phyloP scores from a whole-genome alignment of 768 basidiomycete genomes.

The Termitomyces sp. region DNA sequence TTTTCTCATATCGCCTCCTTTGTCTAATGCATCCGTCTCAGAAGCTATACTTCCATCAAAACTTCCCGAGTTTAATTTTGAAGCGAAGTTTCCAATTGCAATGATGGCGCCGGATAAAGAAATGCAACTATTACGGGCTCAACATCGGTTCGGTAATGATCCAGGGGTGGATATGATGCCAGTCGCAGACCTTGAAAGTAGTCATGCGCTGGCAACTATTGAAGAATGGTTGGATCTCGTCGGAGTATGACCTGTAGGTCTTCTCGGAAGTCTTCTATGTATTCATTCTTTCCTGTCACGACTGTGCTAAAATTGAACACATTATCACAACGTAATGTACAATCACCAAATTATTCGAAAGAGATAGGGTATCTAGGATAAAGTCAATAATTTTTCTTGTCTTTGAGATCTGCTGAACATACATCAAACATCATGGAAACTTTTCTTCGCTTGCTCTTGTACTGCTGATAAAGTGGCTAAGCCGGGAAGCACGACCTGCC shows the following conservation, averaged over 20 bases:
- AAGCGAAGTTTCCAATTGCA: constrained; percentile 59
- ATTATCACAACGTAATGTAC: constrained; percentile 7
- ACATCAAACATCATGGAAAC: constrained; percentile 14
- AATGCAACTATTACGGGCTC: constrained; percentile 29
- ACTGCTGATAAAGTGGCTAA: constrained; percentile 37
- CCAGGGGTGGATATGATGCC: constrained; percentile 35
- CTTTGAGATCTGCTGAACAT: background rate
- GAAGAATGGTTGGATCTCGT: constrained; percentile 56
- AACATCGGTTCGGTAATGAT: constrained; percentile 39
- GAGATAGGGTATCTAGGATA: constrained; percentile 2
- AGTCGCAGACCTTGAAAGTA: constrained; percentile 33
- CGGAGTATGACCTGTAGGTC: constrained; percentile 35
- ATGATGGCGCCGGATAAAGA: constrained; percentile 38
- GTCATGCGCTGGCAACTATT: constrained; percentile 36
- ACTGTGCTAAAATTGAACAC: background rate
- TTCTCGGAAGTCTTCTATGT: background rate
- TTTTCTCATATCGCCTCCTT: constrained; percentile 57
- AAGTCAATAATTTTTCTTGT: background rate
- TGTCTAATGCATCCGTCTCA: constrained; percentile 34
- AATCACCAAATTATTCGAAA: constrained; percentile 1
- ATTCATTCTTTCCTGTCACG: background rate
- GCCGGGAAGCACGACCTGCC: constrained; percentile 69
- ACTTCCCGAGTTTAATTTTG: constrained; percentile 55
- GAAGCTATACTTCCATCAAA: constrained; percentile 29
- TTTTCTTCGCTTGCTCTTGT: constrained; percentile 31